Base-by-base conservation (phyloP, 345 rosid genomes). In the Acer negundo region DNA sequence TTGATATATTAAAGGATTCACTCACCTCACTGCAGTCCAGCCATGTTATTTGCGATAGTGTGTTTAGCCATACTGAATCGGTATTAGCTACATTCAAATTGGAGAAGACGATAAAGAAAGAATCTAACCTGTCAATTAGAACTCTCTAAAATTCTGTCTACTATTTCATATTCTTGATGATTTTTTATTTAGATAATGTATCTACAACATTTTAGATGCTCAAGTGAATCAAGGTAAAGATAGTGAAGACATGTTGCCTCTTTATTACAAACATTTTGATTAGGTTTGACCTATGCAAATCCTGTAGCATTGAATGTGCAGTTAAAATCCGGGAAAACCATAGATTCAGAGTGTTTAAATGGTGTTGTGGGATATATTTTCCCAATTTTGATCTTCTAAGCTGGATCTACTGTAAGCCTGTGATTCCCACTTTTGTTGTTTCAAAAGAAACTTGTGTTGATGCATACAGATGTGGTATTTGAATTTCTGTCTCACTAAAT, bases 71-170 rank as follows among this genome's bases (percentile, higher is more conserved):
- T 68, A 83, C 87, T n/a, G 90, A 90, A 78, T 88, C 92, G 46
- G 83, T 96, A 73, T 91, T 90, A 82, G 87, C 95, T 79, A 90
- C 98, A 24, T 96, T 96, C 84, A 91, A 90, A 74, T 22, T 92
- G 87, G 97, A 88, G 79, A 90, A 86, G 77, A 61, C 80, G 13
- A 59, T 78, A 16, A 81, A 83, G 82, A 71, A 66, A 49, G 85
- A 77, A 38, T 62, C 79, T 67, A 70, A 42, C 24, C 0, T 40
- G 44, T 44, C 62, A 17, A 6, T 67, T 12, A 80, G 84, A 66
- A 75, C 78, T 66, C 72, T 66, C 17, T 75, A 55, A 66, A 40
- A 31, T 56, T 55, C 19, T 53, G 20, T 10, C 61, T 10, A 2
- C 28, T 1, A 2, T 51, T 8, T 2, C 16, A 24, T 65, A 61